These are phyloP conservation scores for Oenanthe javanica DNA, from an alignment of 140 eudicot species.

Conservation along the genomic window DNA sequence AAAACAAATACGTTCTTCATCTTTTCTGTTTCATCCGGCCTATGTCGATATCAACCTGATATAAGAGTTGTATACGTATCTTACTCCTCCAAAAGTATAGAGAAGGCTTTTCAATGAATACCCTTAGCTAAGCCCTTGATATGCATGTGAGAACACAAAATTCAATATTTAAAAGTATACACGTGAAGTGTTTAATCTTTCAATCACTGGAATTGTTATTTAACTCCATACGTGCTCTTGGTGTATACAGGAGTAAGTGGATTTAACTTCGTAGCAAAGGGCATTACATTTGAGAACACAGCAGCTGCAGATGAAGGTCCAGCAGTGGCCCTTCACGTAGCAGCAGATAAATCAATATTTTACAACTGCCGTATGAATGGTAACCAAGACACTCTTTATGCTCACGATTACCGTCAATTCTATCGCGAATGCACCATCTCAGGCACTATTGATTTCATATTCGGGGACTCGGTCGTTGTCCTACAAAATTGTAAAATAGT, in stretches of 20 bases:
- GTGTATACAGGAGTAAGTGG: constrained; percentile 36
- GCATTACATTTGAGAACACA: constrained; percentile 41
- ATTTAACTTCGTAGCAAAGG: constrained; percentile 43
- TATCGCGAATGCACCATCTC: constrained; percentile 50
- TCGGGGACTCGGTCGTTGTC: constrained; percentile 50
- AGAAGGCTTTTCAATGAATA: too few relatives aligned
- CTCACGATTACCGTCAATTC: constrained; percentile 47
- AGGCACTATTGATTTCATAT: constrained; percentile 68
- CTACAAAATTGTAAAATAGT: constrained; percentile 52
- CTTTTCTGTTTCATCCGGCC: background rate
- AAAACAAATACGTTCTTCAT: background rate
- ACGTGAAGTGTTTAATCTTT: background rate
- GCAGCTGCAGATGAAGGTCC: constrained; percentile 47
- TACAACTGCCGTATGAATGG: constrained; percentile 52
- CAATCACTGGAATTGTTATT: background rate
- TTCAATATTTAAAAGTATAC: too few relatives aligned
- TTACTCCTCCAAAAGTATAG: background rate
- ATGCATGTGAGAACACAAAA: too few relatives aligned
- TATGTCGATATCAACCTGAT: background rate
- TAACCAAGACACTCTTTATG: constrained; percentile 50
- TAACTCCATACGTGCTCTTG: background rate
- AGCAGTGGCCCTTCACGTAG: constrained; percentile 65
- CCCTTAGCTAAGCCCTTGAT: background rate
- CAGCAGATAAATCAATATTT: constrained; percentile 39
- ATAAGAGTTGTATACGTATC: too few relatives aligned